Percentiles rank a stretch among this genome's conserved stretches.
Conservation (phyloP, 768 basidiomycete species). For the Leccinum pellstonianum region DNA sequence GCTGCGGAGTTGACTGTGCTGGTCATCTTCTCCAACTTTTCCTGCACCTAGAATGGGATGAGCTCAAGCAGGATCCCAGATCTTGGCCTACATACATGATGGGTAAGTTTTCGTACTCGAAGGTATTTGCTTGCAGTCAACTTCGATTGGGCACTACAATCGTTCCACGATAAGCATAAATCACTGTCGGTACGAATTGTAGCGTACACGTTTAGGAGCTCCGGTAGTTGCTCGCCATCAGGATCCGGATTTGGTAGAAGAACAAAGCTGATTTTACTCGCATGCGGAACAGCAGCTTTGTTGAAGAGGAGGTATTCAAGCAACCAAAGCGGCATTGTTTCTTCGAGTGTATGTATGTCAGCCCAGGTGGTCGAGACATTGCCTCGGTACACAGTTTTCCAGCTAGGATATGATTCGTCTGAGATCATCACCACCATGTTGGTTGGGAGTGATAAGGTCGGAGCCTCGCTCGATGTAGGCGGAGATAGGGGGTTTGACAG, state of each 20-base stretch:
- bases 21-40: slow-evolving; percentile 69
- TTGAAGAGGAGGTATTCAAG: slow-evolving; percentile 81
- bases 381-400: slow-evolving; percentile 76
- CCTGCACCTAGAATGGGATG: slow-evolving; percentile 60
- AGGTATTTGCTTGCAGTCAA: slow-evolving; percentile 86
- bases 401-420: slow-evolving; percentile 76
- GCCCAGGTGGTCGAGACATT: slow-evolving; percentile 56
- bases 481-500: slow-evolving; percentile 59
- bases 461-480: slow-evolving; percentile 71
- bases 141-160: slow-evolving; percentile 67
- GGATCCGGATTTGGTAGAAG: slow-evolving; percentile 61
- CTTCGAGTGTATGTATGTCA: slow-evolving; percentile 61
- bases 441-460: slow-evolving; percentile 56
- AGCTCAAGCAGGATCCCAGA: slow-evolving; percentile 1
- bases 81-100: slow-evolving; percentile 58
- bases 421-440: slow-evolving; percentile 72
- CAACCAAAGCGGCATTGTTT: slow-evolving; percentile 83
- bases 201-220: slow-evolving; percentile 82
- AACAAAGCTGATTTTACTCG: slow-evolving; percentile 85
- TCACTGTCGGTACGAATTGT: not conserved
- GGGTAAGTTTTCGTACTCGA: slow-evolving; percentile 78
- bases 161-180: slow-evolving; percentile 1
- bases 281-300: slow-evolving; percentile 49
- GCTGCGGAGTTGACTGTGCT: slow-evolving; percentile 31
- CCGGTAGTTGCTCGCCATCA: slow-evolving; percentile 63